A percentile compares a stretch with the other conserved stretches of the same genome.
phyloP scores from a whole-genome alignment of 108 stramenopile genomes.

The Nitzschia sp. region DNA sequence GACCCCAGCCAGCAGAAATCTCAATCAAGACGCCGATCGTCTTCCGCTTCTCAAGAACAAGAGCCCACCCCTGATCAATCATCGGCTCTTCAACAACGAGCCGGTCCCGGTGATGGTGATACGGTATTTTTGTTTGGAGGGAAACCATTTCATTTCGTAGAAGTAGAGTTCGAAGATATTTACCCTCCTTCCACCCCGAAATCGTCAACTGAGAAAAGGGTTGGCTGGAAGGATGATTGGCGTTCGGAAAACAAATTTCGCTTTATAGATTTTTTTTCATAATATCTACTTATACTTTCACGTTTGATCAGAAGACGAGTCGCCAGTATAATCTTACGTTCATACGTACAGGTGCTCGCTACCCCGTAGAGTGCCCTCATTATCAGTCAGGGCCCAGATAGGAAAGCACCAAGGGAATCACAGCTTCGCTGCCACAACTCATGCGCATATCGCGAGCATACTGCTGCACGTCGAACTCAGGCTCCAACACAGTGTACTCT shows the following conservation, averaged over 20 bases:
- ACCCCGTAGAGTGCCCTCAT: too few relatives aligned
- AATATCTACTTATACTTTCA: too few relatives aligned
- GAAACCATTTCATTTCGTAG: slow-evolving; percentile 18
- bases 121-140: slow-evolving; percentile 16
- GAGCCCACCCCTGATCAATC: neutral
- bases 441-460: neutral
- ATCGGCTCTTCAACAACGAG: neutral
- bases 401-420: neutral
- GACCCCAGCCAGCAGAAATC: neutral
- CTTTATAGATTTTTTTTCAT: too few relatives aligned
- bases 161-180: slow-evolving; percentile 1
- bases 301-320: too few relatives aligned
- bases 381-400: neutral
- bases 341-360: too few relatives aligned
- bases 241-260: too few relatives aligned
- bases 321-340: too few relatives aligned
- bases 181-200: slow-evolving; percentile 6
- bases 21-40: neutral
- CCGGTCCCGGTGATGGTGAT: slow-evolving; percentile 15
- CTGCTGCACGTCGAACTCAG: neutral
- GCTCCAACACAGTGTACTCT: neutral
- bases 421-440: neutral
- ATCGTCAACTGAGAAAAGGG: too few relatives aligned
- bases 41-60: neutral
- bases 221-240: too few relatives aligned